Evolutionary conservation across 192 early-diverging fungal genomes (phyloP), one percentile per base, ranked within the genome.

Genomic region (Podila epigama): DNA sequence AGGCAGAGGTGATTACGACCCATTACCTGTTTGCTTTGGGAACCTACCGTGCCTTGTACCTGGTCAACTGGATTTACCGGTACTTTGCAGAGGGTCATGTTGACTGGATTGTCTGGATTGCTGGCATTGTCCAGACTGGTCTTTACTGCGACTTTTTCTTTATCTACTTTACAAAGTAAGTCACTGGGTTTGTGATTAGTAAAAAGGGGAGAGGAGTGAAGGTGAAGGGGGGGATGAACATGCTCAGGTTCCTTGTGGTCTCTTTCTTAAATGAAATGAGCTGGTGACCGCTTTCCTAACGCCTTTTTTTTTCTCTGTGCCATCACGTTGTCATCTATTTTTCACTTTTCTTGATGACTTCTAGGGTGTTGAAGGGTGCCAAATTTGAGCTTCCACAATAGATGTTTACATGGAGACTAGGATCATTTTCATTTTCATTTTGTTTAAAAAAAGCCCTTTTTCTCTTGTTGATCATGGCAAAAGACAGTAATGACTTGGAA

Each of bases 11-110:
- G n/a, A 98, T 99, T 80, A 99, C 97, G 9, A 94, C 96, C 12
- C 98, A 99, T 81, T 99, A 99, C 79, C 82, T 99, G 44, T 99
- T 99, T 87, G 95, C 97, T 4, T 75, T 99, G 48, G 98, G 98
- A 10, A 94, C 89, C 11, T 61, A 75, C 88, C 80, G 83, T 34
- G 79, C 57, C 13, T 29, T 85, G 31, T 83, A 83, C 75, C 60
- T 81, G 20, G 75, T 86, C 28, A 99, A 99, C 79, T 99, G 98
- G 98, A 88, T 99, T 42, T 99, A 94, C 66, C 89, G 96, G 40
- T 97, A 91, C 80, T 85, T 87, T 51, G 79, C 83, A 8, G 92
- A 95, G 53, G 70, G 81, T 58, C 86, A 92, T 68, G 82, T 89
- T 15, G 97, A 98, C 70, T 91, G 86, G 83, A 92, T 98, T 68